Evolutionary conservation across 345 rosid genomes (phyloP), one percentile per base, ranked within the genome.

Genomic region (Microcos paniculata): DNA sequence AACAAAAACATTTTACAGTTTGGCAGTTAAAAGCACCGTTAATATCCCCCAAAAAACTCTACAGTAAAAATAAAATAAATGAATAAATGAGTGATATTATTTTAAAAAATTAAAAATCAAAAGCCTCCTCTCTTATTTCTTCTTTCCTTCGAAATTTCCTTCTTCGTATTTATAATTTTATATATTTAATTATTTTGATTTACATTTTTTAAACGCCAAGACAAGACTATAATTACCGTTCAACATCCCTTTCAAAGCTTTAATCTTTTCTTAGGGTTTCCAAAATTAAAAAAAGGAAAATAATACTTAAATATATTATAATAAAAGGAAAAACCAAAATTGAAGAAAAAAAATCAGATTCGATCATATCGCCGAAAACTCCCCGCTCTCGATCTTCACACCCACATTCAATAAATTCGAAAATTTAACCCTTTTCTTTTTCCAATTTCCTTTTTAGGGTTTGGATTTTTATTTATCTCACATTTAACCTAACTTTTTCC

Each of bases 331-430:
- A 31, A 58, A 35, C 45, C 45, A 58, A 57, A n/a, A 61, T 43
- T 30, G 11, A 33, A 61, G 43, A 7, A 26, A 9, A 18, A 48
- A 71, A 51, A 42, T 42, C 67, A 62, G 78, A 77, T 81, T 81
- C 78, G 78, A 69, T 77, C 78, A 38, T 62, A 33, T 76, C 71
- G 35, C 24, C 9, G 21, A 28, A 68, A 28, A 43, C 51, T n/a
- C n/a, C 40, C 64, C 26, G 21, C 55, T 66, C 63, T 65, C 81
- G 84, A 73, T 73, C 71, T 77, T 77, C 43, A 33, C 63, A 46
- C 71, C 64, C 62, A 52, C 75, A 45, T 72, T 64, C 55, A 55
- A 45, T 43, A 68, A 56, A 67, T 57, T 71, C 4, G 48, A 76
- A 21, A 67, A 77, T 56, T 57, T 58, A 46, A 8, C 5, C n/a